Evolutionary conservation across 768 basidiomycete genomes (phyloP).

Genomic region (Megacollybia marginata): DNA sequence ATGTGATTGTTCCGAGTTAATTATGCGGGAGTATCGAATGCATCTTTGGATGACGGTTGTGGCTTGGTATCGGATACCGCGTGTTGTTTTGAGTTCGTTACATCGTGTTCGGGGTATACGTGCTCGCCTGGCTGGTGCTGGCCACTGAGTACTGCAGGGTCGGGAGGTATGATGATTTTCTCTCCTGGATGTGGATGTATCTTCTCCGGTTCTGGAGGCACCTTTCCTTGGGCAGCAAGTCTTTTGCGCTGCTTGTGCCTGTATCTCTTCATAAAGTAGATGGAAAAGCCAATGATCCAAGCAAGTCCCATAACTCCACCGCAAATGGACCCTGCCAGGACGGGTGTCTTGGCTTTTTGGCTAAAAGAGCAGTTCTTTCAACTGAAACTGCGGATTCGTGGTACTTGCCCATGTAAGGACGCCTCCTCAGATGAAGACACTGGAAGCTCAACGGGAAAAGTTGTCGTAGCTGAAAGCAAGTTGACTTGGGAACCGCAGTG

Average conservation of each 20-base stretch:
- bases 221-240: constrained; percentile 34
- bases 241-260: constrained; percentile 39
- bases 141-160: constrained; percentile 58
- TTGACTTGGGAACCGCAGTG: too few relatives aligned
- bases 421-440: constrained; percentile 30
- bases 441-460: not conserved
- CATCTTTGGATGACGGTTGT: too few relatives aligned
- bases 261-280: constrained; percentile 50
- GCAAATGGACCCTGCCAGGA: constrained; percentile 53
- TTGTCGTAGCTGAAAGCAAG: not conserved
- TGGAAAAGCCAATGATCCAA: constrained; percentile 42
- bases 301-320: constrained; percentile 42
- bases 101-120: constrained; percentile 1
- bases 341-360: constrained; percentile 44
- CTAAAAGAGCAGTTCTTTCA: not conserved
- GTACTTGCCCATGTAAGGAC: constrained; percentile 26
- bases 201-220: constrained; percentile 30
- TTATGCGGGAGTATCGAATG: too few relatives aligned
- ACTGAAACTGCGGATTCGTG: not conserved
- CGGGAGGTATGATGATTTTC: constrained; percentile 52
- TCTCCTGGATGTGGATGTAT: constrained; percentile 27
- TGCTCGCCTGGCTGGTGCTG: constrained; percentile 33
- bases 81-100: not conserved
- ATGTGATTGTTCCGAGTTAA: too few relatives aligned
- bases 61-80: too few relatives aligned